Base-by-base conservation (phyloP, 176 grass and related monocot species). In the Eleusine coracana region DNA sequence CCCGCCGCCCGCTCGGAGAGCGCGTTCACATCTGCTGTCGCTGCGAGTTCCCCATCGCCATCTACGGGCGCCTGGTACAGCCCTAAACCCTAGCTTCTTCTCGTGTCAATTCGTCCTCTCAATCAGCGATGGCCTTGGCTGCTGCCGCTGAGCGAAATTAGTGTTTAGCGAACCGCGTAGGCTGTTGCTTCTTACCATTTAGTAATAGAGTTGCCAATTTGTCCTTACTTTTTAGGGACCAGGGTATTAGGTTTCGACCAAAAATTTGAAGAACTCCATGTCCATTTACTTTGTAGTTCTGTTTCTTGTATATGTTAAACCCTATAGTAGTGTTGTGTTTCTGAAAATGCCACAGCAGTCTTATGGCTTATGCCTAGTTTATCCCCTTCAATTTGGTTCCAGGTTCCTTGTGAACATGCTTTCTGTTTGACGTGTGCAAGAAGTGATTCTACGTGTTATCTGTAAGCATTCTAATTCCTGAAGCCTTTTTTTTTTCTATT, bases 351-450 rank as follows among this genome's bases (percentile, higher is more conserved):
- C 65, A 72, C 13, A 16, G 25, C 39, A 46, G 5, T 29, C 14
- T 68, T 10, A 48, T 85, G 63, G 31, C 68, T 12, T 59, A 39
- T 89, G 17, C 65, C 13, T 66, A 36, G 60, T 66, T 34, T 36
- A 66, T 14, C 65, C 73, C 17, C 18, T 56, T 76, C 31, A 31
- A 81, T 27, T 88, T 54, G 46, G 8, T 85, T 89, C 29, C 87
- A 97, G 94, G 84, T 93, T 69, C 94, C 94, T 39, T 99, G 96
- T 58, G 91, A 96, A 23, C 97, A 99, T 89, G 96, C 91, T 45
- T 96, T 96, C 83, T 99, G 97, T 94, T 84, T 99, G 71, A 75
- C 91, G 34, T 99, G 96, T 85, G 92, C 93, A 83, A 92, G 96
- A 86, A 96, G 89, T 79, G 97, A 96, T 89, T 90, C 91, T 82